Evolutionary conservation across 2,329 filamentous ascomycete genomes (phyloP).

Genomic region (Diaporthe eres): DNA sequence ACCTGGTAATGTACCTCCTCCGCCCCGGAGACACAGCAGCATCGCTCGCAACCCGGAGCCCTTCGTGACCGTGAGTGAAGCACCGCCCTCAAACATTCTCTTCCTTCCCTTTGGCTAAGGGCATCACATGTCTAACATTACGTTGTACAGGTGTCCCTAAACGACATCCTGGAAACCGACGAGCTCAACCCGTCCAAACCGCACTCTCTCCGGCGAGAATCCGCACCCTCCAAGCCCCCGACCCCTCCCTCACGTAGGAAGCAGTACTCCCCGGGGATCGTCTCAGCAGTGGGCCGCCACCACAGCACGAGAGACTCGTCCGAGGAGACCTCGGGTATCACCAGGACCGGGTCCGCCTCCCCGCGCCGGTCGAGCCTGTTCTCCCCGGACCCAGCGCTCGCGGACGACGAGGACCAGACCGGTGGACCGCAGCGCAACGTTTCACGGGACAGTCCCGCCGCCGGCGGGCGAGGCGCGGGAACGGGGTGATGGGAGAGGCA

Average conservation of each 20-base stretch:
- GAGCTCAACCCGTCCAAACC: neutral
- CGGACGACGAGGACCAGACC: neutral
- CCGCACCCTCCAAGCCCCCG: neutral
- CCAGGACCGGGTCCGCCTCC: neutral
- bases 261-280: neutral
- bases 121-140: neutral
- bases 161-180: neutral
- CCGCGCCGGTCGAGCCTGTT: conserved; percentile 12
- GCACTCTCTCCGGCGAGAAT: neutral
- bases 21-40: neutral
- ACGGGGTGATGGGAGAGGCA: neutral
- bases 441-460: neutral
- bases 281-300: neutral
- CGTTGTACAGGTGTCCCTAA: neutral
- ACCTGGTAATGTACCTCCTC: neutral
- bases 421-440: too few species aligned
- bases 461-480: neutral
- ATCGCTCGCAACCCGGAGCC: neutral
- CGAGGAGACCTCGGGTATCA: neutral
- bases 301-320: neutral
- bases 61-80: conserved; percentile 15
- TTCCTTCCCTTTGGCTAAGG: too few species aligned
- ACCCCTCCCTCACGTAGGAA: neutral
- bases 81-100: too few species aligned
- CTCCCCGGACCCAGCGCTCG: neutral